Conservation (phyloP, 2,329 filamentous ascomycete genomes). For the Didymella segeticola region DNA sequence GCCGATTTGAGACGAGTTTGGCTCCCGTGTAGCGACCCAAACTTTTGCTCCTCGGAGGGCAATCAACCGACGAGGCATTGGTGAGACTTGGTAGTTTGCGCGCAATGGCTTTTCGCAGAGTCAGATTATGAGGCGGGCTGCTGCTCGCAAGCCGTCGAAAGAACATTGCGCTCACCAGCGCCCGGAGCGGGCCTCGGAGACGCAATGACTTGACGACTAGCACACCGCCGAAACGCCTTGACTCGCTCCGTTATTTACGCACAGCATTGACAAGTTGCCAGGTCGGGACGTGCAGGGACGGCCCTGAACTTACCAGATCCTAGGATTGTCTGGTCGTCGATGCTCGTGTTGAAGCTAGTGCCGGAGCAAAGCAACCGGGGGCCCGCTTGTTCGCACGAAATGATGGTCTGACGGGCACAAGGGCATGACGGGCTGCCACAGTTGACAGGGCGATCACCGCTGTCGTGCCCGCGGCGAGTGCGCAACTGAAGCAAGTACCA, state of each 20-base stretch:
- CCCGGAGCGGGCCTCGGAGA: slow-evolving; percentile 10
- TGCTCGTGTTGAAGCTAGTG: slow-evolving; percentile 12
- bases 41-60: slow-evolving; percentile 5
- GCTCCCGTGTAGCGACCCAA: slow-evolving; percentile 26
- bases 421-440: slow-evolving; percentile 11
- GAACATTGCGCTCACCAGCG: slow-evolving; percentile 12
- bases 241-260: slow-evolving; percentile 10
- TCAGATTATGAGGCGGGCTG: slow-evolving; percentile 16
- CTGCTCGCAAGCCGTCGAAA: slow-evolving; percentile 1
- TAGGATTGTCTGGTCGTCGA: slow-evolving; percentile 8
- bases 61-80: slow-evolving; percentile 4
- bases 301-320: slow-evolving; percentile 12
- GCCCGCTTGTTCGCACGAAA: slow-evolving; percentile 21
- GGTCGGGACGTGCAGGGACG: slow-evolving; percentile 14
- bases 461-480: slow-evolving; percentile 24
- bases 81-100: slow-evolving; percentile 11
- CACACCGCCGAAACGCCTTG: slow-evolving; percentile 13
- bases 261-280: slow-evolving; percentile 3
- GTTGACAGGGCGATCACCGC: slow-evolving; percentile 30
- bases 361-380: slow-evolving; percentile 14
- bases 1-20: slow-evolving; percentile 12
- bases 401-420: slow-evolving; percentile 14
- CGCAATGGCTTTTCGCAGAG: slow-evolving; percentile 12
- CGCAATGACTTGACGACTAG: slow-evolving; percentile 9
- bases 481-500: slow-evolving; percentile 20